Conservation (phyloP, 257 asterid genomes). For the Perilla frutescens region DNA sequence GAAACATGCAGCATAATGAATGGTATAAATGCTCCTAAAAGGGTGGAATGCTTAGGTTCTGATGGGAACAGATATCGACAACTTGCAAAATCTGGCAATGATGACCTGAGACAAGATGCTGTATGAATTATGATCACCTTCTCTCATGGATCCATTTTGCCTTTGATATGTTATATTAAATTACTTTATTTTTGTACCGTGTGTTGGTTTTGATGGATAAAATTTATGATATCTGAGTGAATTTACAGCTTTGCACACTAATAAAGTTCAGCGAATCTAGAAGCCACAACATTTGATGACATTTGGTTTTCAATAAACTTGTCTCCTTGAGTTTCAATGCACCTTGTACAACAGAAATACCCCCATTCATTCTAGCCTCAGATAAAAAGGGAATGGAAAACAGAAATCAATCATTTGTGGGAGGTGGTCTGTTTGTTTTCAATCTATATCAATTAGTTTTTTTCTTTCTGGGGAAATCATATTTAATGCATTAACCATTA, state of each 20-base stretch:
- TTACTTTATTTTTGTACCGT: conserved; percentile 15
- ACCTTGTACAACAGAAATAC: conserved; percentile 16
- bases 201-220: conserved; percentile 19
- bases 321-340: background rate
- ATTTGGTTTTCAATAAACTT: conserved; percentile 10
- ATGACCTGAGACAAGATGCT: conserved; percentile 99
- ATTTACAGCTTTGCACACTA: conserved; percentile 18
- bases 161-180: conserved; percentile 19
- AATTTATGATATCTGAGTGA: conserved; percentile 10
- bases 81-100: conserved; percentile 99
- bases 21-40: conserved; percentile 98
- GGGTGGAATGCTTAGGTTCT: conserved; percentile 96
- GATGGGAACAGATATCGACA: conserved; percentile 90
- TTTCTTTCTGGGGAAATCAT: conserved; percentile 12
- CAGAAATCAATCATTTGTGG: conserved; percentile 9
- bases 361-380: conserved; percentile 10
- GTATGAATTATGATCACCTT: conserved; percentile 55
- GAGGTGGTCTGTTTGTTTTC: conserved; percentile 14
- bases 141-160: conserved; percentile 30
- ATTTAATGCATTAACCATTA: conserved; percentile 3
- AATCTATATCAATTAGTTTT: conserved; percentile 7
- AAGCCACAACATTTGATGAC: conserved; percentile 24
- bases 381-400: background rate
- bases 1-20: conserved; percentile 83
- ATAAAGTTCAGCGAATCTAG: conserved; percentile 28